Evolutionary conservation across 2,329 filamentous ascomycete genomes (phyloP).

Genomic region (Colletotrichum sp.): DNA sequence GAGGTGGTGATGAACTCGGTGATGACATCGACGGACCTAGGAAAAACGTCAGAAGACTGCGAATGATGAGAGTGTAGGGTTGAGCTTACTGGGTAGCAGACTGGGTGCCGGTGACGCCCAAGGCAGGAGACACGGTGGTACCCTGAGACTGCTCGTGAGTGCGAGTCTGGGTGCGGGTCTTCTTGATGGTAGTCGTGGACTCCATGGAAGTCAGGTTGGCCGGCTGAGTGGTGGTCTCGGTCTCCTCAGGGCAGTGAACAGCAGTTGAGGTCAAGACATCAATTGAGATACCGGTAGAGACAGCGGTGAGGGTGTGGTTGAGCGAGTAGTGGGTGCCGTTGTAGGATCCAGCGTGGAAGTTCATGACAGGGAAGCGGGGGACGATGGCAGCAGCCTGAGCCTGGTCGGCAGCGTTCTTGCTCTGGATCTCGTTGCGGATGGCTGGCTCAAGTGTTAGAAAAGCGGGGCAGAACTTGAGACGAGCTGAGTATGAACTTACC

Average conservation of each 20-base stretch:
- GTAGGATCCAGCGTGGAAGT: background rate
- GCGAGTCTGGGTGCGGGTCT: constrained; percentile 3
- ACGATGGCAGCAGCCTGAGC: background rate
- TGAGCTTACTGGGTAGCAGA: constrained; percentile 2
- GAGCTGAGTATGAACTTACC: background rate
- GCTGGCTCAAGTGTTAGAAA: background rate
- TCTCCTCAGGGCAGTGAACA: background rate
- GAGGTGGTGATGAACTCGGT: constrained; percentile 14
- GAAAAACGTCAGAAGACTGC: background rate
- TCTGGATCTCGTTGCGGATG: background rate
- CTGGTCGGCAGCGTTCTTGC: background rate
- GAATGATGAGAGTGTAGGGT: background rate
- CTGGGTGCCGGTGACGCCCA: background rate
- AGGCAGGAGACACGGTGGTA: constrained; percentile 12
- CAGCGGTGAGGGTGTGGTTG: background rate
- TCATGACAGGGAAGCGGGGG: constrained; percentile 10
- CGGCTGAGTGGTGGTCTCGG: background rate
- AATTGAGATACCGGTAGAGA: background rate
- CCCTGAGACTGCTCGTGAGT: constrained; percentile 8
- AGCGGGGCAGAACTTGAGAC: background rate
- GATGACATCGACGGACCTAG: background rate
- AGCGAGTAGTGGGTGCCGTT: background rate
- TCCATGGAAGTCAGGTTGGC: background rate
- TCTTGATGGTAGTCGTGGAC: constrained; percentile 3
- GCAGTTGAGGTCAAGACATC: background rate